Conservation (phyloP, 1,284 basidiomycete species). For the Leucoagaricus sp. region DNA sequence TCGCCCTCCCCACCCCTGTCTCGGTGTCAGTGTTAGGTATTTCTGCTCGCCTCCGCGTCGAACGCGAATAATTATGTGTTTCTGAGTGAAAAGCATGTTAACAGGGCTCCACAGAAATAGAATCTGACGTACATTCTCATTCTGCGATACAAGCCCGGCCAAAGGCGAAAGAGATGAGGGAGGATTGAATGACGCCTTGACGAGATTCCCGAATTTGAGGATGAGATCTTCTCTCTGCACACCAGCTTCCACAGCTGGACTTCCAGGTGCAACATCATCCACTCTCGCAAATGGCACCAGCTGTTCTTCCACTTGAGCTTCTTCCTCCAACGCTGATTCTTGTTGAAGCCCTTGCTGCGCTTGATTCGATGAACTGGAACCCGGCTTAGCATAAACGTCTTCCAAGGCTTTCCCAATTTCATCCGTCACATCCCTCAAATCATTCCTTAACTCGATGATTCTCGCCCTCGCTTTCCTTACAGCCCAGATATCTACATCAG, state of each 20-base stretch:
- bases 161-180: constrained; percentile 59
- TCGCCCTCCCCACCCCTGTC: constrained; percentile 62
- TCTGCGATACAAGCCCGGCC: constrained; percentile 66
- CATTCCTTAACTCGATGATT: constrained; percentile 79
- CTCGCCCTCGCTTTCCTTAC: constrained; percentile 75
- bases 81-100: constrained; percentile 25
- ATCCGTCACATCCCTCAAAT: constrained; percentile 66
- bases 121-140: constrained; percentile 66
- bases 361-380: neutral
- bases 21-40: constrained; percentile 39
- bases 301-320: constrained; percentile 13
- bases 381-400: constrained; percentile 53
- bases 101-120: constrained; percentile 2
- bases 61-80: constrained; percentile 41
- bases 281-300: constrained; percentile 72
- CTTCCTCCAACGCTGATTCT: no score
- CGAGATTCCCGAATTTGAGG: constrained; percentile 71
- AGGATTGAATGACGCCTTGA: constrained; percentile 49
- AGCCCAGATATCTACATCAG: constrained; percentile 81
- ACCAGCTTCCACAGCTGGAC: constrained; percentile 78
- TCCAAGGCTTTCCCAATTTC: constrained; percentile 70
- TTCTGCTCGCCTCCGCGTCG: constrained; percentile 36
- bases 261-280: constrained; percentile 72
- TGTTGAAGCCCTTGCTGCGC: neutral
- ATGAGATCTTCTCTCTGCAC: constrained; percentile 72